Percentiles rank a stretch among this genome's conserved stretches.
Evolutionary conservation across 768 basidiomycete species (phyloP).

Genomic region (Naganishia vishniacii): DNA sequence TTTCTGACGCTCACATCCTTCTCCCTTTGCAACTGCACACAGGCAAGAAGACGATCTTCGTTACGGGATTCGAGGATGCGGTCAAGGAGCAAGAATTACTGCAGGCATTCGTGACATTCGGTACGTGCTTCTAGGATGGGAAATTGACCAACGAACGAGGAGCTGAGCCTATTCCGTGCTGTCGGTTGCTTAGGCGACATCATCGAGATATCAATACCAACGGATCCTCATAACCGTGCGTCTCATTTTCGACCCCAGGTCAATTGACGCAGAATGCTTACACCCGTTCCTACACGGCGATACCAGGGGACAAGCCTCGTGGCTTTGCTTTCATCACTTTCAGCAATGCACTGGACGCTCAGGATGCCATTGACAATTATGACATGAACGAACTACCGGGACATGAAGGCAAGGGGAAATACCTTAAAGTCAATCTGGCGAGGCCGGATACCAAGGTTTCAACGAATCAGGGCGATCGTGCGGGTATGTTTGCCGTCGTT

Average conservation of each 20-base stretch:
- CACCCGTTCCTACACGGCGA: background rate
- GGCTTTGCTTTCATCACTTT: conserved; percentile 93
- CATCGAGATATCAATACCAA: conserved; percentile 82
- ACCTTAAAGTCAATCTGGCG: conserved; percentile 61
- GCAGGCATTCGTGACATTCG: conserved; percentile 79
- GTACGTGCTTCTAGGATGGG: conserved; percentile 54
- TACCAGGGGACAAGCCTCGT: conserved; percentile 51
- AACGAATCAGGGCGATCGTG: conserved; percentile 35
- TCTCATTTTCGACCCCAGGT: conserved; percentile 18
- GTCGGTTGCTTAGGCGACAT: conserved; percentile 77
- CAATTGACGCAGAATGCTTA: no score
- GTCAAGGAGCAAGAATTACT: conserved; percentile 72
- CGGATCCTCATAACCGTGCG: conserved; percentile 66
- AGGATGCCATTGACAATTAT: conserved; percentile 98
- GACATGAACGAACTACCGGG: conserved; percentile 80
- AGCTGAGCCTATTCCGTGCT: no score
- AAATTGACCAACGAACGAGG: no score
- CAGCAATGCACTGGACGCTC: conserved; percentile 70
- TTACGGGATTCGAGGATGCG: conserved; percentile 73
- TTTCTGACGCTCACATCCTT: background rate
- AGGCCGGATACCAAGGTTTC: conserved; percentile 64
- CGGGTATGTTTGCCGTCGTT: conserved; percentile 35
- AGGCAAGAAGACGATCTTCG: conserved; percentile 47
- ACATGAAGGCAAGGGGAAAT: conserved; percentile 65
- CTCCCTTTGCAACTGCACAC: background rate